Percentiles rank a stretch among this genome's conserved stretches.
These are phyloP conservation scores for Achaetomiella virescens DNA, from an alignment of 495 filamentous ascomycete species.

Conservation along the genomic window DNA sequence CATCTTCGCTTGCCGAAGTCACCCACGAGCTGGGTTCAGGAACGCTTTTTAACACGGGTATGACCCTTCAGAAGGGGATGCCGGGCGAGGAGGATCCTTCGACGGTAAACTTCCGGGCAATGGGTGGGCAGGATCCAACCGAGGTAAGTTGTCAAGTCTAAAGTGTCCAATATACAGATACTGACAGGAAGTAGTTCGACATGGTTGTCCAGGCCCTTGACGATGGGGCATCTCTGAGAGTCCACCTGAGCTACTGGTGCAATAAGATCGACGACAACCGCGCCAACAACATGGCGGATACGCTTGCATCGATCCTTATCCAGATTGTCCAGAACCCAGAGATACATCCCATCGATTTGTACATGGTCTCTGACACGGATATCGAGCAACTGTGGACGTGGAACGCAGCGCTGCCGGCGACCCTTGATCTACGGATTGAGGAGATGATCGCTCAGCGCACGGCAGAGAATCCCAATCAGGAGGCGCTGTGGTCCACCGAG, in stretches of 20 bases:
- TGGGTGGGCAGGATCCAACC: slow-evolving; percentile 7
- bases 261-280: slow-evolving; percentile 4
- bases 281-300: slow-evolving; percentile 3
- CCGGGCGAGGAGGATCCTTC: slow-evolving; percentile 2
- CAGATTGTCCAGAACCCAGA: slow-evolving; percentile 5
- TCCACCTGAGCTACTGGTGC: slow-evolving; percentile 9
- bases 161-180: background rate
- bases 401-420: slow-evolving; percentile 2
- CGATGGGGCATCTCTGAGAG: background rate
- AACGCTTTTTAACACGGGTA: slow-evolving; percentile 6
- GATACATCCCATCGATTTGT: background rate
- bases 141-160: background rate
- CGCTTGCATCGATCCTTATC: slow-evolving; percentile 1
- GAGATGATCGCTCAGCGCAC: slow-evolving; percentile 9
- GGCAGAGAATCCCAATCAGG: slow-evolving; percentile 1
- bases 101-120: background rate
- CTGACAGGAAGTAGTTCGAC: slow-evolving; percentile 4
- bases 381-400: slow-evolving; percentile 4
- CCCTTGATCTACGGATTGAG: slow-evolving; percentile 4
- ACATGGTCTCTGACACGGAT: slow-evolving; percentile 4
- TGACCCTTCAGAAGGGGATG: slow-evolving; percentile 9
- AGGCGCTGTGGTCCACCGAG: slow-evolving; percentile 3
- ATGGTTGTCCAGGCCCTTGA: slow-evolving; percentile 8
- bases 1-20: slow-evolving; percentile 33
- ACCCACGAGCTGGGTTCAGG: slow-evolving; percentile 3